Conservation (phyloP, 2,329 filamentous ascomycete species). For the Didymellaceae sp. region DNA sequence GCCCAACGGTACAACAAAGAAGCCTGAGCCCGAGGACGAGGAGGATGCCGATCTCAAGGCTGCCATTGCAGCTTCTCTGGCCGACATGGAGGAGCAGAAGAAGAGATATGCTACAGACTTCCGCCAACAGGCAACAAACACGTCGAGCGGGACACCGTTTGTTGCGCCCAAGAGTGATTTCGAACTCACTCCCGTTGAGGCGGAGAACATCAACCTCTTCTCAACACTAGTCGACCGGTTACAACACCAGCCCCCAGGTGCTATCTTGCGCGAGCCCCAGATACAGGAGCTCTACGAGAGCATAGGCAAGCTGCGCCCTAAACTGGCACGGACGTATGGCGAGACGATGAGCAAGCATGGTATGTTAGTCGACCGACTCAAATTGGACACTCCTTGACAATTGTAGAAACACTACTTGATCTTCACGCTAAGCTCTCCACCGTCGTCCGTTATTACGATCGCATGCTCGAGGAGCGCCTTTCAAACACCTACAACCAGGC, state of each 20-base stretch:
- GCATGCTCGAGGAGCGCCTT: constrained; percentile 94
- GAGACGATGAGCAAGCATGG: constrained; percentile 99
- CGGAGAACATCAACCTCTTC: constrained; percentile 97
- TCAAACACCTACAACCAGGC: constrained; percentile 92
- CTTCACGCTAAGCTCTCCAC: constrained; percentile 94
- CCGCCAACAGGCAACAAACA: constrained; percentile 73
- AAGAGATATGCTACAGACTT: constrained; percentile 83
- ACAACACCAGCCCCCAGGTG: constrained; percentile 93
- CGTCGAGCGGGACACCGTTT: constrained; percentile 55
- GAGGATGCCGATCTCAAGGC: constrained; percentile 93
- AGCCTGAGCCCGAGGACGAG: constrained; percentile 67
- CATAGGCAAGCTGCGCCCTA: constrained; percentile 90
- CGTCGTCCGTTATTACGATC: constrained; percentile 95
- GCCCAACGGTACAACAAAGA: constrained; percentile 45
- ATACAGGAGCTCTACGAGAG: constrained; percentile 98
- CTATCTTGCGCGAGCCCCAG: constrained; percentile 94
- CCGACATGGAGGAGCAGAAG: constrained; percentile 98
- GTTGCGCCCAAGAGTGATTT: constrained; percentile 87
- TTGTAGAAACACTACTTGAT: constrained; percentile 84
- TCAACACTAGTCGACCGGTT: constrained; percentile 91
- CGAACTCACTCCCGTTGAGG: constrained; percentile 89
- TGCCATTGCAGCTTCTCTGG: constrained; percentile 91
- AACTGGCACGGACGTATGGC: constrained; percentile 92
- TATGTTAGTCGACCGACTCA: constrained; percentile 51
- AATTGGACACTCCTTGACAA: constrained; percentile 42